Evolutionary conservation across 2,329 filamentous ascomycete species (phyloP), one percentile per base, ranked within the genome.

Genomic region (Diaporthe aspalathi): DNA sequence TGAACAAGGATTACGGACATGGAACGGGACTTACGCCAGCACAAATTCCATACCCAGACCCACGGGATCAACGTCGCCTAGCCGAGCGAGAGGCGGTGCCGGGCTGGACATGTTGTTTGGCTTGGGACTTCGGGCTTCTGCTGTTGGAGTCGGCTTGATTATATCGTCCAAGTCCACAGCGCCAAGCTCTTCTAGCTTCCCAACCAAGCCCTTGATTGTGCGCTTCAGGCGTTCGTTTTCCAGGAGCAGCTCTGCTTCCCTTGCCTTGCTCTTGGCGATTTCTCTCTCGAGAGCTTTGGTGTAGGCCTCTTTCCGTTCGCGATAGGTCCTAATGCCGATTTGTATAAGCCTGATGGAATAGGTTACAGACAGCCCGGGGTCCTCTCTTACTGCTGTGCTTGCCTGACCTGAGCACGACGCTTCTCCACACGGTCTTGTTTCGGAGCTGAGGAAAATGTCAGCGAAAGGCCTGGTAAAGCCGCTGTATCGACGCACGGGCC

Each of bases 41-140:
- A 81, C 79, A 71, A 81, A 81, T 9, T 81, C 78, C 75, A 81
- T 79, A 4, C 78, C 80, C 16, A 78, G 52, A 1, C 49, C 68
- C 1, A 70, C 67, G 4, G 68, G 68, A 47, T 80, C 77, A n/a
- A 77, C 65, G 8, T 78, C 77, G 53, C 74, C 73, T 7, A 63
- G 60, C 27, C 43, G n/a, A 75, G 54, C 27, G 9, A 24, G 11
- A 32, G 29, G 4, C 1, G 50, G 14, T 5, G 50, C 43, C 27
- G 45, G 43, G 29, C 27, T 47, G 20, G 43, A 24, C 49, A 57
- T 56, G 22, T 49, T 67, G 50, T 67, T 24, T 8, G 68, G 4
- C 38, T 54, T 52, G 32, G 62, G 5, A 2, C 2, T 16, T 17
- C 27, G 27, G 0, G 14, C 22, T 17, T 27, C 22, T 20, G n/a